Conservation (phyloP, 495 filamentous ascomycete species). For the Beverwykella pulmonaria region DNA sequence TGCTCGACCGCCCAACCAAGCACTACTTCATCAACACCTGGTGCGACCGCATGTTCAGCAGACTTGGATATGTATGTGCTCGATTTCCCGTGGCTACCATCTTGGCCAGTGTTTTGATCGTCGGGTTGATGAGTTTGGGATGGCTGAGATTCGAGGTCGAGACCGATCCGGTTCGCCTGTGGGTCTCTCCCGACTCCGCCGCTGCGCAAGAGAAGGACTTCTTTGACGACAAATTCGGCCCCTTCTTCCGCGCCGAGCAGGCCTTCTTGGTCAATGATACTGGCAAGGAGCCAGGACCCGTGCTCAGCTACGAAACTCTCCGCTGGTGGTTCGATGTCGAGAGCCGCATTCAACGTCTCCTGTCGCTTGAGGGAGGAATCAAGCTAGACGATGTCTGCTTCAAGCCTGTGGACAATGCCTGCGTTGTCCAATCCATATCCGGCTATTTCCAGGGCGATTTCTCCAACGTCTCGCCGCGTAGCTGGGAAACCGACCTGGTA, state of each 20-base stretch:
- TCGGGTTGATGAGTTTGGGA: conserved; percentile 76
- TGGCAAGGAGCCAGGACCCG: conserved; percentile 64
- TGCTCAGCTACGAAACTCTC: conserved; percentile 84
- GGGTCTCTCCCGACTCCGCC: conserved; percentile 90
- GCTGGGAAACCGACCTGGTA: conserved; percentile 69
- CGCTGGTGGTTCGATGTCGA: conserved; percentile 96
- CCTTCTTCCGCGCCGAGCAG: conserved; percentile 93
- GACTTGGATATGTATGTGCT: conserved; percentile 80
- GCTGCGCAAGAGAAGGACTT: conserved; percentile 92
- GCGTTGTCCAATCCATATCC: conserved; percentile 87
- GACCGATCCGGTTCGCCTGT: conserved; percentile 84
- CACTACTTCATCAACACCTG: conserved; percentile 77
- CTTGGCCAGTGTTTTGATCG: conserved; percentile 64
- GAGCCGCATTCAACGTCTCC: conserved; percentile 66
- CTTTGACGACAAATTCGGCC: conserved; percentile 93
- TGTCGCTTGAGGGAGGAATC: conserved; percentile 63
- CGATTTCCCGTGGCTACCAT: conserved; percentile 86
- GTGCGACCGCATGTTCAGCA: conserved; percentile 76
- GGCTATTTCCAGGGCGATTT: conserved; percentile 79
- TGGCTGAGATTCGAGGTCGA: conserved; percentile 87
- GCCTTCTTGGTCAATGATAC: conserved; percentile 92
- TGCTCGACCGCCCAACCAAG: conserved; percentile 69
- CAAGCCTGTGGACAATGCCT: conserved; percentile 85
- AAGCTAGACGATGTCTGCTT: conserved; percentile 86
- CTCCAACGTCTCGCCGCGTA: conserved; percentile 59